Evolutionary conservation across 768 basidiomycete species (phyloP), one percentile per base, ranked within the genome.

Genomic region (Tremella fuciformis): DNA sequence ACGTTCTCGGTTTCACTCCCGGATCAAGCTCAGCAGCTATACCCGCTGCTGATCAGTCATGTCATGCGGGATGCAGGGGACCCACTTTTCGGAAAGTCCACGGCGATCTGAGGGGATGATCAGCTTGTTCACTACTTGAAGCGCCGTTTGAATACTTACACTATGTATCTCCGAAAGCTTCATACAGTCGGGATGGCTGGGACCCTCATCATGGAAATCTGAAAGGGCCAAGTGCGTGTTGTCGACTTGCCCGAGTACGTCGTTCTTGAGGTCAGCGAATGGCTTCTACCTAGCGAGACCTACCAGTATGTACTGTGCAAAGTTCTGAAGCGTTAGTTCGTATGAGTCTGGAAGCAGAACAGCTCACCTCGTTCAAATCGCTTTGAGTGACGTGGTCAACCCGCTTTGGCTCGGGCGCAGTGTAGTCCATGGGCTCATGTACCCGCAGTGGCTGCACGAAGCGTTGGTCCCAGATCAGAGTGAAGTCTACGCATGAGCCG

Each of bases 1-100:
- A 77, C 11, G 8, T 29, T 22, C 55, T 58, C 0, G 71, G 69
- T 53, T 66, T 34, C 0, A 75, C 21, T 3, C 53, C 25, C 1
- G 55, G 49, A 3, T 69, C 64, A 3, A 75, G 50, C 0, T 52
- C 47, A 1, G 73, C 76, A 3, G 76, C 64, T 2, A 61, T 52
- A 18, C 74, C 76, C 50, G 72, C 73, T 74, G 26, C 4, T 25
- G 9, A 25, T 61, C 39, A 57, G 54, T 16, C 3, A n/a, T n/a
- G 6, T 8, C 19, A n/a, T n/a, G n/a, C 29, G 2, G 21, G 16
- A 37, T 24, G 18, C 53, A 69, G n/a, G n/a, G n/a, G n/a, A n/a
- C n/a, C 42, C 46, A 74, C 73, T 74, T 57, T 77, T 77, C 16
- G 76, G 72, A 46, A 75, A 77, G 50, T 77, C 76, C 8, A 77